These are phyloP conservation scores for Phytopythium litorale DNA, from an alignment of 352 stramenopile genomes.

Conservation along the genomic window DNA sequence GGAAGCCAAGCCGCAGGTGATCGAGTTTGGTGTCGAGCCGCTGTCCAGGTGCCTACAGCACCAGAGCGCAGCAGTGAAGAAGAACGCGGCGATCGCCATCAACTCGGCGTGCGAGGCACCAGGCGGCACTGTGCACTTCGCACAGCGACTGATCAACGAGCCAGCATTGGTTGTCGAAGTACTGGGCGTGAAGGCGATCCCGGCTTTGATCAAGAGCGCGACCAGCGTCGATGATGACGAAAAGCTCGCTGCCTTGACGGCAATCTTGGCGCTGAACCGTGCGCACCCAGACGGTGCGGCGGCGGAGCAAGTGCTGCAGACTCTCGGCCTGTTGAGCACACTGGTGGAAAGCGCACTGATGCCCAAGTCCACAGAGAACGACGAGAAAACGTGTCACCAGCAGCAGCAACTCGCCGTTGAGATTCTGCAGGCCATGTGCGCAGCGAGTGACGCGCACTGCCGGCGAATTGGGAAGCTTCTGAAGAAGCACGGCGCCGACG, in stretches of 20 bases:
- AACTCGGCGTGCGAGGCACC: conserved; percentile 65
- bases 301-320: conserved; percentile 41
- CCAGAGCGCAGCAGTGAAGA: conserved; percentile 22
- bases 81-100: conserved; percentile 56
- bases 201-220: conserved; percentile 40
- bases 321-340: conserved; percentile 45
- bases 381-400: background rate
- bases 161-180: conserved; percentile 48
- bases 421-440: background rate
- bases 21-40: conserved; percentile 70
- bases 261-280: conserved; percentile 25
- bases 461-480: conserved; percentile 34
- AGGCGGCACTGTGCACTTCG: conserved; percentile 36
- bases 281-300: conserved; percentile 10
- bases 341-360: conserved; percentile 9
- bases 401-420: background rate
- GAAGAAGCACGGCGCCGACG: conserved; percentile 16
- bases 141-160: conserved; percentile 30
- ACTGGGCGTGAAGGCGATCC: conserved; percentile 40
- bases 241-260: conserved; percentile 33
- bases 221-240: conserved; percentile 39
- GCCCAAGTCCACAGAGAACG: background rate
- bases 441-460: conserved; percentile 13
- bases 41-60: conserved; percentile 57
- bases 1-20: conserved; percentile 57